Conservation (phyloP, 2,329 filamentous ascomycete species). For the Akanthomyces dipterigenus region DNA sequence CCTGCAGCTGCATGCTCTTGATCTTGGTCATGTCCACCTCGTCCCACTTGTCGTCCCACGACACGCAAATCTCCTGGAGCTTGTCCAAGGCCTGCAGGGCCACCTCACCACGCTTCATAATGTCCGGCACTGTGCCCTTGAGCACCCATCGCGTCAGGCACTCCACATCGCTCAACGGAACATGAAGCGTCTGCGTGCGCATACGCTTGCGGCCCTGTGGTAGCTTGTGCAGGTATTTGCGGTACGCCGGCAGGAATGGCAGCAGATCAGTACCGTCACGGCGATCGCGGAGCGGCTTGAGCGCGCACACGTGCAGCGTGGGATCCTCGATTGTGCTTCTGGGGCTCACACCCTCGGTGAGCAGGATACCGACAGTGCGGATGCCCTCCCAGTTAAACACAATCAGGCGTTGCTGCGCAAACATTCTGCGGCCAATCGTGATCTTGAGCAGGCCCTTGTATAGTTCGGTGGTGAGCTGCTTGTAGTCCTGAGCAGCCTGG, state of each 20-base stretch:
- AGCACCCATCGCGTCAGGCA: conserved; percentile 68
- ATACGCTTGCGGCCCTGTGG: conserved; percentile 62
- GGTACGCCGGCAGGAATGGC: conserved; percentile 70
- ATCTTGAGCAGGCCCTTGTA: conserved; percentile 71
- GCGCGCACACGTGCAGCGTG: conserved; percentile 70
- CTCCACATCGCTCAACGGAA: conserved; percentile 74
- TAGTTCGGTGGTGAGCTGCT: conserved; percentile 71
- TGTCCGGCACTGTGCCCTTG: conserved; percentile 52
- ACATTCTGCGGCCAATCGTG: conserved; percentile 75
- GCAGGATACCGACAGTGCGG: conserved; percentile 72
- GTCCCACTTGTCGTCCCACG: conserved; percentile 75
- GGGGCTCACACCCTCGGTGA: conserved; percentile 65
- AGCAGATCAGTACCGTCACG: conserved; percentile 79
- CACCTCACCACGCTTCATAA: conserved; percentile 46
- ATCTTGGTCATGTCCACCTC: conserved; percentile 78
- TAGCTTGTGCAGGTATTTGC: conserved; percentile 59
- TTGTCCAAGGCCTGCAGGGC: conserved; percentile 55
- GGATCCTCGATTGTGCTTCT: conserved; percentile 52
- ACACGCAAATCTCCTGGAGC: conserved; percentile 60
- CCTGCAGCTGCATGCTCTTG: conserved; percentile 74
- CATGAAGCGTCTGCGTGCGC: conserved; percentile 57
- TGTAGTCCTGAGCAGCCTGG: conserved; percentile 71
- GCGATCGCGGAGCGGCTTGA: conserved; percentile 60
- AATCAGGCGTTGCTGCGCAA: conserved; percentile 67
- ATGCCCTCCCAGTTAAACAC: conserved; percentile 82